Evolutionary conservation across 768 basidiomycete genomes (phyloP), one percentile per base, ranked within the genome.

Genomic region (Postia placenta): DNA sequence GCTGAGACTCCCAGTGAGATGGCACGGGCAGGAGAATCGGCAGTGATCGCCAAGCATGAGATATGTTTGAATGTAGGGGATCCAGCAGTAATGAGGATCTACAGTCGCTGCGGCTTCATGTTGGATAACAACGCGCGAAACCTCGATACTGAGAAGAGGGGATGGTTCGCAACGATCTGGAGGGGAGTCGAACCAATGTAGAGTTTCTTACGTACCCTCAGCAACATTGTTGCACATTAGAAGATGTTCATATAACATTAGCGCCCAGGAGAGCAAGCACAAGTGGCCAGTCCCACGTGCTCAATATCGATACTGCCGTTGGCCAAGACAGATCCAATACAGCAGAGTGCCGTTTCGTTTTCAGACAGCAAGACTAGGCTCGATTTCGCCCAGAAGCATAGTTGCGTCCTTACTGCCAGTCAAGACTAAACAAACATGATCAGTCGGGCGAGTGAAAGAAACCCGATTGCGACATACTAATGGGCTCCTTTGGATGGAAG

Each of bases 401-500:
- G 91, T 94, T 12, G 80, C 85, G 56, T 97, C 93, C 68, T 94
- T 95, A 72, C 92, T 92, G 23, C 80, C 86, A 3, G 93, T 95
- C 49, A 97, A 73, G 51, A 97, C 92, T 93, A 59, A 17, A 39
- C 51, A 33, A 43, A 46, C 35, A 36, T 11, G n/a, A 49, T 40
- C 17, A 45, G 19, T 12, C 33, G 20, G 24, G 42, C 19, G 11
- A 47, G 11, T 51, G 26, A 47, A 5, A 39, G 9, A 26, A 17
- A 48, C 11, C 14, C 52, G 24, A 28, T 9, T 40, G 4, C 30
- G 23, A 73, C 92, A 55, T 66, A 95, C 92, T 80, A 64, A 96
- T 93, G 11, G 93, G 94, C 59, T 96, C 93, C 60, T 85, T 91
- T 7, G 95, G 93, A 64, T 95, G 92, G 74, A 95, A 96, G 58